Evolutionary conservation across 1,139 yeast genomes (phyloP).

Genomic region (Debaryomyces sp.): DNA sequence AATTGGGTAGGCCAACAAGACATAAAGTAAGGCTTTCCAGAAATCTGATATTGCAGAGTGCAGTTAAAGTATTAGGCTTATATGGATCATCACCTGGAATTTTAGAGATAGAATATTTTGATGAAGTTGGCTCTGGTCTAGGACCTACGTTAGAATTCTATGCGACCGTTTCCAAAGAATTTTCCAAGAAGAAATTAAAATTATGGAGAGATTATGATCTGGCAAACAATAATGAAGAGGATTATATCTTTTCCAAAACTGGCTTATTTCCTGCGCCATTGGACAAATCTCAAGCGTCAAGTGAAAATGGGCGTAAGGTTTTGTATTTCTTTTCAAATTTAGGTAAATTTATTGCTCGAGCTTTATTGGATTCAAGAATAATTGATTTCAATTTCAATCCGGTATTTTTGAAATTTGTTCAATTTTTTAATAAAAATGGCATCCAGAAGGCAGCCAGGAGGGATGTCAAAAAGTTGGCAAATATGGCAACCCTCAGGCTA

Average conservation of each 20-base stretch:
- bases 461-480: constrained; percentile 30
- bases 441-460: constrained; percentile 14
- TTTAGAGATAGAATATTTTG: constrained; percentile 84
- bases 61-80: constrained; percentile 73
- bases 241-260: constrained; percentile 42
- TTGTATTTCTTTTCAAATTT: constrained; percentile 62
- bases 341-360: constrained; percentile 86
- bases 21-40: constrained; percentile 83
- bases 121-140: constrained; percentile 94
- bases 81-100: constrained; percentile 82
- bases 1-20: constrained; percentile 75
- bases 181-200: constrained; percentile 51
- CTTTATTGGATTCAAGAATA: constrained; percentile 82
- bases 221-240: constrained; percentile 23
- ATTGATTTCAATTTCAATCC: constrained; percentile 81
- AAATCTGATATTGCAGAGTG: constrained; percentile 71
- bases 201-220: constrained; percentile 70
- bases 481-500: constrained; percentile 44
- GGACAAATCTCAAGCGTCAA: constrained; percentile 25
- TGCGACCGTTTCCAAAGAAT: constrained; percentile 77
- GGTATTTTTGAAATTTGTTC: constrained; percentile 60
- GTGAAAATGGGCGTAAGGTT: constrained; percentile 46
- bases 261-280: constrained; percentile 82
- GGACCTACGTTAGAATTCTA: constrained; percentile 97
- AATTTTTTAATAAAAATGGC: constrained; percentile 26